Evolutionary conservation across 2,329 filamentous ascomycete genomes (phyloP).

Genomic region (Dactylellina parvicollis): DNA sequence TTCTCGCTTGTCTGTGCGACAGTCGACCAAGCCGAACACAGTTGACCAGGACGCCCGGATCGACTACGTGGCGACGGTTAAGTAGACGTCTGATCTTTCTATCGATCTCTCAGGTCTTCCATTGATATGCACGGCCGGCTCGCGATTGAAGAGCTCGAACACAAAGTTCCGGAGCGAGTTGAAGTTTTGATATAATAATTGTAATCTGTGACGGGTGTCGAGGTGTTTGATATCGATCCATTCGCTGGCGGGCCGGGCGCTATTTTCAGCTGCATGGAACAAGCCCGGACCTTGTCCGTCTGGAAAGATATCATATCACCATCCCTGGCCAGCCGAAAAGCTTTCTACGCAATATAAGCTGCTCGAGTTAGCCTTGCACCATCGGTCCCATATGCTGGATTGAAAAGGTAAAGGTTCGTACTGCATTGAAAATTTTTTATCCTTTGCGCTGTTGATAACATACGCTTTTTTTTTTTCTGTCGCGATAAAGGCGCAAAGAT

Average conservation of each 20-base stretch:
- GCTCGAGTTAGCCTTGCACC: slow-evolving; percentile 10
- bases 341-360: slow-evolving; percentile 11
- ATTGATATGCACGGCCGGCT: slow-evolving; percentile 29
- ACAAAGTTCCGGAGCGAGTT: slow-evolving; percentile 21
- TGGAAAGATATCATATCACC: slow-evolving; percentile 47
- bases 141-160: slow-evolving; percentile 15
- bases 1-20: slow-evolving; percentile 53
- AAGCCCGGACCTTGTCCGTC: slow-evolving; percentile 43
- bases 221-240: slow-evolving; percentile 21
- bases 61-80: slow-evolving; percentile 52
- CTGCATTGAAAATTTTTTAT: slow-evolving; percentile 39
- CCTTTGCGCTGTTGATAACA: background rate
- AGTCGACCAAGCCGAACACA: background rate
- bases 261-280: slow-evolving; percentile 51
- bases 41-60: background rate
- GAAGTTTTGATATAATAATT: no score
- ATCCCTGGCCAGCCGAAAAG: slow-evolving; percentile 20
- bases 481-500: slow-evolving; percentile 20
- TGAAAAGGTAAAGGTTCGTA: slow-evolving; percentile 20
- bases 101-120: slow-evolving; percentile 41
- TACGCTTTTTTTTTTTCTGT: slow-evolving; percentile 1
- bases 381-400: background rate
- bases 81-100: slow-evolving; percentile 38
- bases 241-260: slow-evolving; percentile 46
- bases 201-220: background rate